Evolutionary conservation across 805 yeast genomes (phyloP), one percentile per base, ranked within the genome.

Genomic region (Pichia eremophila): DNA sequence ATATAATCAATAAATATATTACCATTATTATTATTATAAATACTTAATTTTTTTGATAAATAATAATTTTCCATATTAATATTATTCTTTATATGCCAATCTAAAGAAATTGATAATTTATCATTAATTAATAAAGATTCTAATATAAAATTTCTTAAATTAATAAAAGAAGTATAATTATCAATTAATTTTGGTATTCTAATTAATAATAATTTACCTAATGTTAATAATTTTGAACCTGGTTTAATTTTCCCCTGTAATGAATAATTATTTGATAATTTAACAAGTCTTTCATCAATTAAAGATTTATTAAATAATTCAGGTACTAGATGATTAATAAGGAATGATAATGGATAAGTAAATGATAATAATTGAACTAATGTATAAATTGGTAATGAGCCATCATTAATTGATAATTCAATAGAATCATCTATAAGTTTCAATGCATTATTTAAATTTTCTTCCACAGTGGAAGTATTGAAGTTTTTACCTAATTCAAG

Each of bases 211-310:
- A 14, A 34, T 34, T 34, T 34, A 34, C 36, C 36, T 2, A 34
- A 45, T 19, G 56, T 61, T 4, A 65, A 48, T 8, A 64, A 47
- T 18, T 58, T 57, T 10, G 66, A 57, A 4, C 69, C 69, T 10
- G 68, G 66, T 50, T 61, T 61, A 10, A 51, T 48, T 41, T 61
- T 65, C 17, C 68, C 68, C 10, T 55, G 51, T 5, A 64, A 48
- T 8, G 46, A 49, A 47, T 62, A 61, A 36, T 53, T 45, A 8
- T 54, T 49, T 0, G 67, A 59, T 7, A 65, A 44, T 8, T 48
- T 46, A 14, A 54, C 40, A 36, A 60, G 34, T 48, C 68, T 55
- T 1, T 41, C 31, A 2, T 15, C 11, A 12, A 46, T 43, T 28
- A 42, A 11, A 2, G 25, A 22, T 4, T 41, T 11, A n/a, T 41